phyloP scores from a whole-genome alignment of 2,329 filamentous ascomycete species.

The Xylariales sp. region DNA sequence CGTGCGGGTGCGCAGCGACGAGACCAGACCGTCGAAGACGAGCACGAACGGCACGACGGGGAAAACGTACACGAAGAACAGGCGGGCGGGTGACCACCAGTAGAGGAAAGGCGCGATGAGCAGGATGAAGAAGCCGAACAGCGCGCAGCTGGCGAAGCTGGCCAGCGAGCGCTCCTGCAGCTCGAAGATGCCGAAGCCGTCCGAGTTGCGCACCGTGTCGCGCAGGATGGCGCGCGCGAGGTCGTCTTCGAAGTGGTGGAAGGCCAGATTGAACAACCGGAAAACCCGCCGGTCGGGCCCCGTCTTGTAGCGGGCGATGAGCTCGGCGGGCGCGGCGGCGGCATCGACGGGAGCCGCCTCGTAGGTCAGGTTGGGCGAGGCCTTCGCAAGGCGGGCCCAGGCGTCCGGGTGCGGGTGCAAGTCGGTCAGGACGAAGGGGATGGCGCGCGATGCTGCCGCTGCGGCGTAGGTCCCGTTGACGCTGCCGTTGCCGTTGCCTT shows the following conservation, averaged over 20 bases:
- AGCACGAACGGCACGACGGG: constrained; percentile 65
- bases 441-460: constrained; percentile 21
- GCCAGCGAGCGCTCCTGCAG: constrained; percentile 61
- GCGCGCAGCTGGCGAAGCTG: constrained; percentile 47
- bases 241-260: constrained; percentile 71
- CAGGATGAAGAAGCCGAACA: constrained; percentile 49
- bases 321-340: constrained; percentile 47
- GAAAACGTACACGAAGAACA: constrained; percentile 63
- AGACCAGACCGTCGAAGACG: constrained; percentile 65
- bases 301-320: constrained; percentile 31
- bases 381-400: constrained; percentile 50
- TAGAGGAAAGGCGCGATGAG: constrained; percentile 49
- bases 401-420: constrained; percentile 58
- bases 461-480: constrained; percentile 4
- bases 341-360: constrained; percentile 62
- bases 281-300: constrained; percentile 52
- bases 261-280: constrained; percentile 68
- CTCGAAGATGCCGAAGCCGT: constrained; percentile 70
- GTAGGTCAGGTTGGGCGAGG: constrained; percentile 54
- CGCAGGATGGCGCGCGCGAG: constrained; percentile 56
- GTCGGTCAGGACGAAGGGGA: constrained; percentile 62
- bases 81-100: constrained; percentile 45
- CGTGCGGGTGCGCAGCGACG: constrained; percentile 62
- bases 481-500: neutral
- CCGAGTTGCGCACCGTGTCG: constrained; percentile 60